These are phyloP conservation scores for Lecanicillium sp. DNA, from an alignment of 2,329 filamentous ascomycete species.

Conservation along the genomic window DNA sequence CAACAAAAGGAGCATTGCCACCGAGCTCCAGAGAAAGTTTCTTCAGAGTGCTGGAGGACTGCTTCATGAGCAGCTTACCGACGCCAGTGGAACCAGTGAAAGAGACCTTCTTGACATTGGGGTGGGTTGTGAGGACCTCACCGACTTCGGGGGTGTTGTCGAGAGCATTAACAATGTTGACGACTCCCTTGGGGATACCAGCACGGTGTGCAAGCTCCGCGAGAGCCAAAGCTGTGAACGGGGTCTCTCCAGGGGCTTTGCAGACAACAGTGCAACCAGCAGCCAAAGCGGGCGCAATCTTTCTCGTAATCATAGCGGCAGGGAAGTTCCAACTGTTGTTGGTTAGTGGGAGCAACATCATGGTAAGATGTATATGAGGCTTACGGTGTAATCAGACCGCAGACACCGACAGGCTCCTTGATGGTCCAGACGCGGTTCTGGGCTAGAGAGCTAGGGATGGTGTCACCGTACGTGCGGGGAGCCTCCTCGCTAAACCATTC, in stretches of 20 bases:
- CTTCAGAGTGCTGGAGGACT: slow-evolving; percentile 78
- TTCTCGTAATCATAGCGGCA: slow-evolving; percentile 65
- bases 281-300: slow-evolving; percentile 68
- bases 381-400: slow-evolving; percentile 69
- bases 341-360: slow-evolving; percentile 2
- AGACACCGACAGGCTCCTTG: slow-evolving; percentile 79
- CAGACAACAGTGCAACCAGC: slow-evolving; percentile 93
- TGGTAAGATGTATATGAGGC: slow-evolving; percentile 7
- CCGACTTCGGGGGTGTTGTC: slow-evolving; percentile 77
- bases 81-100: slow-evolving; percentile 77
- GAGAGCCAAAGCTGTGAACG: slow-evolving; percentile 80
- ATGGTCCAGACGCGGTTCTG: slow-evolving; percentile 70
- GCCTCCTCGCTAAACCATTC: slow-evolving; percentile 81
- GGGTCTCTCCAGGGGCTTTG: slow-evolving; percentile 88
- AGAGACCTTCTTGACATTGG: slow-evolving; percentile 77
- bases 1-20: slow-evolving; percentile 92
- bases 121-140: slow-evolving; percentile 60
- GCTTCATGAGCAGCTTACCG: slow-evolving; percentile 77
- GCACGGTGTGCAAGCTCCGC: slow-evolving; percentile 81
- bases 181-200: slow-evolving; percentile 80
- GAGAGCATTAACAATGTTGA: slow-evolving; percentile 78
- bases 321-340: slow-evolving; percentile 71
- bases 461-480: slow-evolving; percentile 64
- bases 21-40: slow-evolving; percentile 80
- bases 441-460: slow-evolving; percentile 60